A percentile compares a stretch with the other conserved stretches of the same genome.
Evolutionary conservation across 192 early-diverging fungal genomes (phyloP).

Genomic region (Coemansia sp.): DNA sequence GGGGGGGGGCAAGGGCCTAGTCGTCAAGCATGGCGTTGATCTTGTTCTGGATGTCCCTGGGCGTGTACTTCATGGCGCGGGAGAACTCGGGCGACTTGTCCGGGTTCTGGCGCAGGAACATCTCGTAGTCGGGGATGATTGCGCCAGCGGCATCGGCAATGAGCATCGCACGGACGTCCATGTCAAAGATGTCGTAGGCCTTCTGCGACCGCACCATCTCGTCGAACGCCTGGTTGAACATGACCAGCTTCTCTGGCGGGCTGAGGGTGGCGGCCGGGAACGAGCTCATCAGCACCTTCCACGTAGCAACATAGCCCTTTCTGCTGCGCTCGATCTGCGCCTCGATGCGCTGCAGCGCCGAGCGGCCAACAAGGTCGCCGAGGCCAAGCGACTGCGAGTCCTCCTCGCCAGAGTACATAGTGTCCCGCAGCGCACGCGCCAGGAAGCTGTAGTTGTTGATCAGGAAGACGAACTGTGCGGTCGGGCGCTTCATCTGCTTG

Average conservation of each 20-base stretch:
- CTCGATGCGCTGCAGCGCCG: conserved; percentile 43
- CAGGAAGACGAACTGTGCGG: conserved; percentile 52
- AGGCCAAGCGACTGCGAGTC: conserved; percentile 48
- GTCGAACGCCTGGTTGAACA: conserved; percentile 54
- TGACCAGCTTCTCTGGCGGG: conserved; percentile 43
- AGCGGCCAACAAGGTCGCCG: conserved; percentile 50
- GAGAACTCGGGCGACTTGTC: conserved; percentile 53
- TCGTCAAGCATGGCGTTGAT: conserved; percentile 49
- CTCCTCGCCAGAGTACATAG: conserved; percentile 50
- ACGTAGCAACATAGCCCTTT: conserved; percentile 48
- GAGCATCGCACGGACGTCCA: conserved; percentile 48
- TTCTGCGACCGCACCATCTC: conserved; percentile 53
- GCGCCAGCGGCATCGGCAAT: conserved; percentile 46
- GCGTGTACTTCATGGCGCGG: conserved; percentile 51
- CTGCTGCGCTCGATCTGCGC: conserved; percentile 51
- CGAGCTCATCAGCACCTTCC: conserved; percentile 54
- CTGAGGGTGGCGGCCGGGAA: conserved; percentile 48
- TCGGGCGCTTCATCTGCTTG: conserved; percentile 53
- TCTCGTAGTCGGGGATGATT: conserved; percentile 45
- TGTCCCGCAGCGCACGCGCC: conserved; percentile 46
- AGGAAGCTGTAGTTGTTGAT: conserved; percentile 55
- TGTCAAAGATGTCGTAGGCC: conserved; percentile 50
- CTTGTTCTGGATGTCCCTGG: conserved; percentile 46
- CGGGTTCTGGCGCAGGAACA: conserved; percentile 46
- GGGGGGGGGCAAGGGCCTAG: neutral